Evolutionary conservation across 169 alveolate species (phyloP), one percentile per base, ranked within the genome.

Genomic region (Cryptosporidium sp.): DNA sequence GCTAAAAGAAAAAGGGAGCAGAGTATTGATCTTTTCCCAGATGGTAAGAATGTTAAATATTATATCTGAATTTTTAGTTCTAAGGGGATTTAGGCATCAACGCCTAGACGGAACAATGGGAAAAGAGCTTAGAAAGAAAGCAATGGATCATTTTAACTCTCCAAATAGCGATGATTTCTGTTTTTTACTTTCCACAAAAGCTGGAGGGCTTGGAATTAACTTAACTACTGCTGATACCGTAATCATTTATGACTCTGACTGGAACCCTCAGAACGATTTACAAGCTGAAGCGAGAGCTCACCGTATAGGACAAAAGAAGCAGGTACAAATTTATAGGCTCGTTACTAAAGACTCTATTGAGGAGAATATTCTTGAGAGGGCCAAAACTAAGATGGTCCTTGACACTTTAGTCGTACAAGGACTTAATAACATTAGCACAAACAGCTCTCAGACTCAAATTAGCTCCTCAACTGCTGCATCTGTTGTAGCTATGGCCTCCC

Each of bases 251-350:
- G 99, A 97, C 89, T 93, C 98, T 31, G 99, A 98, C 94, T 98
- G 99, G 99, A 98, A 98, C 86, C 99, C 99, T 14, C 98, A 98
- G 92, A 97, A 98, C 84, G 99, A 98, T 87, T 93, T 98, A 84
- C 98, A 98, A 85, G 99, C 99, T 16, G 99, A 98, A 95, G 99
- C 99, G 33, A 95, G 99, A 69, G 99, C 99, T 33, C 99, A 98
- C 92, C 94, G 99, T 69, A 98, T 98, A 50, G 99, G 99, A 14
- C 99, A 98, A 91, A 97, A 97, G 35, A 98, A 96, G 58, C 92
- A 92, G 39, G 99, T 98, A 21, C 97, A 96, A 71, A 98, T 98
- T 33, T 98, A 96, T 91, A 94, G 99, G 68, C 91, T 98, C 50
- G 97, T 97, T 31, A 97, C 99, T 45, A 97, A 97, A 93, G 98